Percentiles rank a stretch among this genome's conserved stretches.
These are phyloP conservation scores for Gymnopilus junonius DNA, from an alignment of 768 basidiomycete species.

Conservation along the genomic window DNA sequence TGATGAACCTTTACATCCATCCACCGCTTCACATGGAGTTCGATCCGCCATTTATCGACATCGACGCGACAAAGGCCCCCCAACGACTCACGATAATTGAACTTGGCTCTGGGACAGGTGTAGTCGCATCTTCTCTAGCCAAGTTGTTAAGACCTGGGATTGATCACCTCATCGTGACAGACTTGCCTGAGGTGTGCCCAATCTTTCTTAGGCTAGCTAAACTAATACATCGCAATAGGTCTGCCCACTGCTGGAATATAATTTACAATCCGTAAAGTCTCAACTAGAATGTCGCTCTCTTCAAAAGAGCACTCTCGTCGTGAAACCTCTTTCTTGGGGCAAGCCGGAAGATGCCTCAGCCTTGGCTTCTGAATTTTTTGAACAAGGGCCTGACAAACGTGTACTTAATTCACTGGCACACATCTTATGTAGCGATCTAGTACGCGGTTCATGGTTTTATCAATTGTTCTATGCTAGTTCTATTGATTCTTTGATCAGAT, in stretches of 20 bases:
- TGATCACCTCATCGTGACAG: slow-evolving; percentile 64
- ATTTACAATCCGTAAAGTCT: slow-evolving; percentile 27
- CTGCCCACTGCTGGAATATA: slow-evolving; percentile 47
- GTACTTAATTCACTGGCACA: slow-evolving; percentile 49
- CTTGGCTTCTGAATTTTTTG: slow-evolving; percentile 45
- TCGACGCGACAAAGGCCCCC: slow-evolving; percentile 24
- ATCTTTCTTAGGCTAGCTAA: neutral
- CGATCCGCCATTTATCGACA: slow-evolving; percentile 55
- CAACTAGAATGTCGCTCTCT: neutral
- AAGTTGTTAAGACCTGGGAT: slow-evolving; percentile 38
- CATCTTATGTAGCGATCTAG: slow-evolving; percentile 84
- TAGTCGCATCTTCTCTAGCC: slow-evolving; percentile 54
- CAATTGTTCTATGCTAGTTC: neutral
- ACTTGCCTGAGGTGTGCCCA: slow-evolving; percentile 70
- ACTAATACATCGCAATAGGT: slow-evolving; percentile 36
- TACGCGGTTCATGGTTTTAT: slow-evolving; percentile 48
- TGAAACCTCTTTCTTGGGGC: slow-evolving; percentile 78
- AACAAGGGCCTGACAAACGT: neutral
- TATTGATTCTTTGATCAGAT: slow-evolving; percentile 49
- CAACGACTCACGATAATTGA: slow-evolving; percentile 55
- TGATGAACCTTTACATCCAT: slow-evolving; percentile 58
- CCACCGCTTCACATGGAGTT: slow-evolving; percentile 43
- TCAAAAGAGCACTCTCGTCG: slow-evolving; percentile 32
- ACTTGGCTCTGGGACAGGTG: slow-evolving; percentile 79
- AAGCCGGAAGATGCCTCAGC: slow-evolving; percentile 42